phyloP scores from a whole-genome alignment of 371 early-diverging fungal species.

The Antonospora locustae region DNA sequence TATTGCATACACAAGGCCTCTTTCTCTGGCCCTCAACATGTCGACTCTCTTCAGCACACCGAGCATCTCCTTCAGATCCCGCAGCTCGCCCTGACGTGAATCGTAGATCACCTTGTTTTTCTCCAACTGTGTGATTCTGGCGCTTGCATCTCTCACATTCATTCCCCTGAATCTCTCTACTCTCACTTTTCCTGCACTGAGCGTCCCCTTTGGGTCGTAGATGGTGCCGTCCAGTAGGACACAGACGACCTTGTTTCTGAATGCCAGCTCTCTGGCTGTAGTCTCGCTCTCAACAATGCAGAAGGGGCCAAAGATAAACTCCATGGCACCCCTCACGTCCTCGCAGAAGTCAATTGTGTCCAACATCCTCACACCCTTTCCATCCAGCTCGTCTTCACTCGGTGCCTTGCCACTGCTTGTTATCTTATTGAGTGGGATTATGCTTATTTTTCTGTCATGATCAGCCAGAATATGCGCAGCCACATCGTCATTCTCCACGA shows the following conservation, averaged over 20 bases:
- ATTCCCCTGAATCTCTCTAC: conserved; percentile 34
- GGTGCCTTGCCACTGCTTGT: conserved; percentile 23
- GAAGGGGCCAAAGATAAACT: conserved; percentile 78
- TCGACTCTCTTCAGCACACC: conserved; percentile 54
- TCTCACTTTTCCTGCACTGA: conserved; percentile 73
- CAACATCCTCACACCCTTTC: too few relatives aligned
- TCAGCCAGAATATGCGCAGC: conserved; percentile 67
- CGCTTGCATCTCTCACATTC: conserved; percentile 9
- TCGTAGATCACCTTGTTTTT: background rate
- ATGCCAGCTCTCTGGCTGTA: conserved; percentile 67
- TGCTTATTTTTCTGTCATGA: conserved; percentile 69
- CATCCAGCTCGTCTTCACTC: too few relatives aligned
- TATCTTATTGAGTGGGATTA: conserved; percentile 92
- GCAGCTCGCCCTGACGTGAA: background rate
- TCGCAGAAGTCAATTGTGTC: conserved; percentile 20
- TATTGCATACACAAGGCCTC: conserved; percentile 60
- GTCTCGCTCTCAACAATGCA: conserved; percentile 61
- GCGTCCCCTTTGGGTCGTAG: conserved; percentile 86
- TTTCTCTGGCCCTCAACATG: conserved; percentile 62
- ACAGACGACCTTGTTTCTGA: conserved; percentile 57
- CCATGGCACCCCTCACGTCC: conserved; percentile 62
- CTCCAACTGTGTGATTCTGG: background rate
- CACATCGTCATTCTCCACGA: conserved; percentile 74
- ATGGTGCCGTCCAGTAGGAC: conserved; percentile 92
- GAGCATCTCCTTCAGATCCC: background rate